Evolutionary conservation across 2,329 filamentous ascomycete genomes (phyloP).

Genomic region (Aspergillus pseudoviridinutans): DNA sequence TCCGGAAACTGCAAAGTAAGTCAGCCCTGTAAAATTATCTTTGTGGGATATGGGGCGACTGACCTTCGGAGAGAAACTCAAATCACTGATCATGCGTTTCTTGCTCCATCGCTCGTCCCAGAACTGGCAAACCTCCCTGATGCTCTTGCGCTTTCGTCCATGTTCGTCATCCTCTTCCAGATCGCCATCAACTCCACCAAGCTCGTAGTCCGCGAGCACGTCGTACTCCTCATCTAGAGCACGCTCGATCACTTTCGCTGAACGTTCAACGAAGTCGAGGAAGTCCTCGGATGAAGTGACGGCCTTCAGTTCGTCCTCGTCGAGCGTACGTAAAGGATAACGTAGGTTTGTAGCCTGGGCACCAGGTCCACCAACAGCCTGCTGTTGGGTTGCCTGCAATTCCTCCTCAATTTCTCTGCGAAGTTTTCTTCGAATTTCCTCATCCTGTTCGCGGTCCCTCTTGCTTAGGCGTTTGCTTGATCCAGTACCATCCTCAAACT

Average conservation of each 20-base stretch:
- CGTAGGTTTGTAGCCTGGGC: constrained; percentile 46
- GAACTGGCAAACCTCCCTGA: constrained; percentile 85
- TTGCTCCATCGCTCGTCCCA: constrained; percentile 95
- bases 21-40: background rate
- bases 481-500: constrained; percentile 48
- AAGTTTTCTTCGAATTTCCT: constrained; percentile 81
- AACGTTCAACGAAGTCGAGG: constrained; percentile 88
- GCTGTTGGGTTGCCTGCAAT: constrained; percentile 63
- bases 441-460: constrained; percentile 76
- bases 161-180: constrained; percentile 74
- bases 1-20: constrained; percentile 65
- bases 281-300: constrained; percentile 93
- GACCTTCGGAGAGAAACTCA: constrained; percentile 90
- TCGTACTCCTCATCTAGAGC: constrained; percentile 95
- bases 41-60: constrained; percentile 4
- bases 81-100: constrained; percentile 92
- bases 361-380: constrained; percentile 31
- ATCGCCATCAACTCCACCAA: constrained; percentile 66
- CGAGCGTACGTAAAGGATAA: constrained; percentile 77
- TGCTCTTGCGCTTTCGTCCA: constrained; percentile 41
- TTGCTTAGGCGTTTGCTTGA: constrained; percentile 71
- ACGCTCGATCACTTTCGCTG: constrained; percentile 94
- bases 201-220: constrained; percentile 88
- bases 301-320: constrained; percentile 79
- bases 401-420: constrained; percentile 91